phyloP scores from a whole-genome alignment of 768 basidiomycete species.

The Tulasnella sp. region DNA sequence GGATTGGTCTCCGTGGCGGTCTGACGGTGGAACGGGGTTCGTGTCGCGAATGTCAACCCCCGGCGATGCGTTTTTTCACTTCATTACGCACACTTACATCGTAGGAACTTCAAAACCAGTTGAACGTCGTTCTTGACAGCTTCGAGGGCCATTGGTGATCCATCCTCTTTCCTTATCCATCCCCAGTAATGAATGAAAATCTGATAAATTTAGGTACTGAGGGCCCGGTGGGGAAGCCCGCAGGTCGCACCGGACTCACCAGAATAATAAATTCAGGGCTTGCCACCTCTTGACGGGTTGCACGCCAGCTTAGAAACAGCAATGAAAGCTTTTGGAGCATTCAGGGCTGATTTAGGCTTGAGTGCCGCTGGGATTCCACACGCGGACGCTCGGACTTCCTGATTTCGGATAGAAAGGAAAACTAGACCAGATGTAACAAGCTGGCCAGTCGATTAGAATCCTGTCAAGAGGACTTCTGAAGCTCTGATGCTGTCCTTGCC shows the following conservation, averaged over 20 bases:
- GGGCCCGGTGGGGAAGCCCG: background rate
- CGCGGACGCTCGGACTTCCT: background rate
- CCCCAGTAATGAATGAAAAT: background rate
- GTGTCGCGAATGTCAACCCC: conserved; percentile 5
- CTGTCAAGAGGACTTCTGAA: background rate
- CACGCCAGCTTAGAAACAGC: background rate
- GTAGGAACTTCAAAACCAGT: background rate
- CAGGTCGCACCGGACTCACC: background rate
- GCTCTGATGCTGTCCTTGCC: background rate
- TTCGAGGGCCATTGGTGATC: background rate
- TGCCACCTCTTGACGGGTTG: background rate
- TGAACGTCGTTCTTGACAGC: background rate
- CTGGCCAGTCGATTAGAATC: background rate
- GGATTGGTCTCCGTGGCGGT: background rate
- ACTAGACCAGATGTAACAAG: background rate
- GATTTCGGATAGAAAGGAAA: background rate
- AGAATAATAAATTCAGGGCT: background rate
- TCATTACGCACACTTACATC: background rate
- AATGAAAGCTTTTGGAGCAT: background rate
- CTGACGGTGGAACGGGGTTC: background rate
- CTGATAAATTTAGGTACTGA: background rate
- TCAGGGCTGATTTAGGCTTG: background rate
- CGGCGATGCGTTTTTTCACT: background rate
- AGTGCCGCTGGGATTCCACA: background rate
- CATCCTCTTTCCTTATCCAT: background rate